Evolutionary conservation across 2,329 filamentous ascomycete species (phyloP), one percentile per base, ranked within the genome.

Genomic region (Ophiocordyceps camponoti-leonardi): DNA sequence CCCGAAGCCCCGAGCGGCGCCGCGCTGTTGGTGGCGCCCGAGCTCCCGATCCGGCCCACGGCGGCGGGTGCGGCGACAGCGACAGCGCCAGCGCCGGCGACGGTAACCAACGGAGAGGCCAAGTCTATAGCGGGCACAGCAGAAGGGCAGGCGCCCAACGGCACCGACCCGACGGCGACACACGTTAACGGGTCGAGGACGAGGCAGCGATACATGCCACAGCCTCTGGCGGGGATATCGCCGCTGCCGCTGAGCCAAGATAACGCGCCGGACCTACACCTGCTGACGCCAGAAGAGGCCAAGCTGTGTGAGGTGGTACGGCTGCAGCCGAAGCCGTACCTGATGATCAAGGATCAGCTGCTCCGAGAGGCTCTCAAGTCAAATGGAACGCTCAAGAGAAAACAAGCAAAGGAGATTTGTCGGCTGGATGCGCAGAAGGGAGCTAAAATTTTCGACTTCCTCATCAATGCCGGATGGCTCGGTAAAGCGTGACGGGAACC

Each of bases 301-400:
- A 86, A 94, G 56, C 67, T 98, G 0, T 98, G 92, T 66, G 84
- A 85, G 53, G 73, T 83, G 39, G 73, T 94, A 14, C 77, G 87
- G 40, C 67, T 98, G 45, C 83, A 92, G 61, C 92, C 92, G 1
- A 98, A 98, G 66, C 86, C 92, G 1, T 98, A 95, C 61, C 65
- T 95, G 6, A 86, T 86, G 57, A 86, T 96, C 63, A 98, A 98
- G 63, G 87, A 95, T 60, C 80, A 84, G 49, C 71, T 96, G n/a
- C 64, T 96, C 45, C 85, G 86, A 55, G 90, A 96, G 59, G 86
- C 90, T 0, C 76, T 94, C 60, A 92, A 90, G 64, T 80, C 81
- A 48, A 90, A 92, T 48, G 92, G 92, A 1, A 76, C 73, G 13
- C 66, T 98, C 8, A 96, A 94, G 70, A 94, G 92, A 73, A 96